These are phyloP conservation scores for Bacidia gigantensis DNA, from an alignment of 495 filamentous ascomycete species.

Conservation along the genomic window DNA sequence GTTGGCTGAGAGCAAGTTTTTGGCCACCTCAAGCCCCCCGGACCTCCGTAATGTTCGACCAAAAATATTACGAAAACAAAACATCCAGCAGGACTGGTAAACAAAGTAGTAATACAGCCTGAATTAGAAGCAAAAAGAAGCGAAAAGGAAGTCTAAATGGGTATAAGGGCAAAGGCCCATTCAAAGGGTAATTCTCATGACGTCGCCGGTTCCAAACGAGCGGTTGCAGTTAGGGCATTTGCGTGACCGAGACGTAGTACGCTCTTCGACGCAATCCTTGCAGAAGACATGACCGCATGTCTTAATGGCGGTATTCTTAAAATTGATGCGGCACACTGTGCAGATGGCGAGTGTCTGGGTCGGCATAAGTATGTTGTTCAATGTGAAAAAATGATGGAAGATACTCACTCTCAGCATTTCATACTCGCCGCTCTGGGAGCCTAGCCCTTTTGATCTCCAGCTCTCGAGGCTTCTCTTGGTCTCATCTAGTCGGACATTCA, in stretches of 20 bases:
- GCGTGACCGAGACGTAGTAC: slow-evolving; percentile 71
- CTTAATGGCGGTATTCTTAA: slow-evolving; percentile 86
- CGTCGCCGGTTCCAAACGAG: slow-evolving; percentile 81
- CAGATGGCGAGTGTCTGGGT: slow-evolving; percentile 74
- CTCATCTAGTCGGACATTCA: slow-evolving; percentile 58
- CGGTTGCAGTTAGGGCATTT: slow-evolving; percentile 91
- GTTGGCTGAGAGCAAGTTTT: no score
- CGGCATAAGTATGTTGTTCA: slow-evolving; percentile 21
- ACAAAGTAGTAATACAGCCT: not conserved
- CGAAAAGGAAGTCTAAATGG: not conserved
- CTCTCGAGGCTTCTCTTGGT: slow-evolving; percentile 63
- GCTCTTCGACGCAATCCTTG: slow-evolving; percentile 72
- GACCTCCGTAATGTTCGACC: no score
- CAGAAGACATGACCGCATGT: slow-evolving; percentile 97
- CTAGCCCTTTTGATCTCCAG: slow-evolving; percentile 67
- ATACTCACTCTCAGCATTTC: slow-evolving; percentile 67
- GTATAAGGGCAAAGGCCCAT: not conserved
- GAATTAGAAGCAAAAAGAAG: not conserved
- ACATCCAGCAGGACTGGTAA: no score
- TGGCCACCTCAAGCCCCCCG: no score
- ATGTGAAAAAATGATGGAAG: not conserved
- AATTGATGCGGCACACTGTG: slow-evolving; percentile 74
- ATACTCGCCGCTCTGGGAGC: slow-evolving; percentile 68
- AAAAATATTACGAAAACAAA: no score
- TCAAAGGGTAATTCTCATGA: slow-evolving; percentile 52